phyloP scores from a whole-genome alignment of 495 filamentous ascomycete genomes.

The Xylaria telfairii region DNA sequence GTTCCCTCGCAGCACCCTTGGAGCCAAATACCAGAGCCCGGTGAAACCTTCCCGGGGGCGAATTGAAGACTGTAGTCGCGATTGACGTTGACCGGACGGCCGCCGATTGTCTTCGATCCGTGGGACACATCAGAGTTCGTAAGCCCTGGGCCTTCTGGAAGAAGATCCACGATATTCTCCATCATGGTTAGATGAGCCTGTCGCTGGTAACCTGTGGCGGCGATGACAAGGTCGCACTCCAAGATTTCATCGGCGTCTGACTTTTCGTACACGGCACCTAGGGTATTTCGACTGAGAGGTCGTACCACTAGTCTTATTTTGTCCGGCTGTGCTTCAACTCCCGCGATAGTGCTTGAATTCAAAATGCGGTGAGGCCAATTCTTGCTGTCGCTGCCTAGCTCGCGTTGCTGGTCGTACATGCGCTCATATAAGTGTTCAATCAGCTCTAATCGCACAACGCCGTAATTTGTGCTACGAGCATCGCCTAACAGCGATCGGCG shows the following conservation, averaged over 20 bases:
- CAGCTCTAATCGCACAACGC: conserved; percentile 85
- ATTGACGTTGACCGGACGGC: conserved; percentile 42
- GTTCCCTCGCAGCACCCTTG: conserved; percentile 94
- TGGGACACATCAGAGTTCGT: conserved; percentile 29
- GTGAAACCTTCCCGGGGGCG: conserved; percentile 67
- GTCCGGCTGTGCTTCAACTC: conserved; percentile 56
- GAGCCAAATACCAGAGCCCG: conserved; percentile 81
- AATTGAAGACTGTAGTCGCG: conserved; percentile 81
- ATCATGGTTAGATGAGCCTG: conserved; percentile 82
- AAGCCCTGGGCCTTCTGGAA: conserved; percentile 52
- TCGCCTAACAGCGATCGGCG: conserved; percentile 66
- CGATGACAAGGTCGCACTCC: conserved; percentile 80
- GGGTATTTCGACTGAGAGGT: conserved; percentile 43
- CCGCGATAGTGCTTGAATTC: conserved; percentile 65
- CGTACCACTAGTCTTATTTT: conserved; percentile 49
- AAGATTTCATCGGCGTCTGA: conserved; percentile 57
- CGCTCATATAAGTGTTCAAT: conserved; percentile 85
- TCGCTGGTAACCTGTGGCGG: conserved; percentile 86
- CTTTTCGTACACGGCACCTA: conserved; percentile 27
- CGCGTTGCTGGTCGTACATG: conserved; percentile 82
- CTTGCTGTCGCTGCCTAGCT: conserved; percentile 65
- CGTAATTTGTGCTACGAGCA: conserved; percentile 87
- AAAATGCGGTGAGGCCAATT: conserved; percentile 84
- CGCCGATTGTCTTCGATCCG: conserved; percentile 33
- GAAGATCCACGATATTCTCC: conserved; percentile 63